Percentiles rank a stretch among this genome's conserved stretches.
These are phyloP conservation scores for Solanum habrochaites DNA, from an alignment of 257 asterid genomes.

Conservation along the genomic window DNA sequence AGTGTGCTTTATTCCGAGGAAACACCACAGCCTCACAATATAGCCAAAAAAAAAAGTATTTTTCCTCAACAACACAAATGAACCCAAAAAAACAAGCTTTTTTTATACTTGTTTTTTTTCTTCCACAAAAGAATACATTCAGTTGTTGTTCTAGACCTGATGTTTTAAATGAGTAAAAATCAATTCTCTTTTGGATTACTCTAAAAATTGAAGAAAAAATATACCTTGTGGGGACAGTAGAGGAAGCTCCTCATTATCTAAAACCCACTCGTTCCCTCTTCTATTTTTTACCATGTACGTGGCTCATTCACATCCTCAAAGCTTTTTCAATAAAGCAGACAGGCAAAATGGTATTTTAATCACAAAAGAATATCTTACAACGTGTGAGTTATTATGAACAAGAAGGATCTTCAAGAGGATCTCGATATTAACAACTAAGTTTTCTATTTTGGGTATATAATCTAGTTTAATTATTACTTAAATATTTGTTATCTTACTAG, in stretches of 20 bases:
- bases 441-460: neutral
- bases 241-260: constrained; percentile 1
- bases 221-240: neutral
- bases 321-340: neutral
- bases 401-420: constrained; percentile 1
- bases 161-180: neutral
- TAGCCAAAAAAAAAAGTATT: constrained; percentile 7
- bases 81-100: neutral
- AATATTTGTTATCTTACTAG: neutral
- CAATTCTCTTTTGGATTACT: neutral
- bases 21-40: constrained; percentile 57
- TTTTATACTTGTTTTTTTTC: neutral
- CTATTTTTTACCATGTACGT: constrained; percentile 14
- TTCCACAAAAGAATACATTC: neutral
- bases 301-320: constrained; percentile 41
- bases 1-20: constrained; percentile 17
- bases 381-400: neutral
- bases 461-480: neutral
- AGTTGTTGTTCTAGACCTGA: neutral
- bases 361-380: constrained; percentile 5
- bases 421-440: neutral
- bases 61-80: neutral
- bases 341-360: neutral
- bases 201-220: neutral
- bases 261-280: neutral